These are phyloP conservation scores for Jasminum sambac DNA, from an alignment of 257 asterid genomes.

Conservation along the genomic window DNA sequence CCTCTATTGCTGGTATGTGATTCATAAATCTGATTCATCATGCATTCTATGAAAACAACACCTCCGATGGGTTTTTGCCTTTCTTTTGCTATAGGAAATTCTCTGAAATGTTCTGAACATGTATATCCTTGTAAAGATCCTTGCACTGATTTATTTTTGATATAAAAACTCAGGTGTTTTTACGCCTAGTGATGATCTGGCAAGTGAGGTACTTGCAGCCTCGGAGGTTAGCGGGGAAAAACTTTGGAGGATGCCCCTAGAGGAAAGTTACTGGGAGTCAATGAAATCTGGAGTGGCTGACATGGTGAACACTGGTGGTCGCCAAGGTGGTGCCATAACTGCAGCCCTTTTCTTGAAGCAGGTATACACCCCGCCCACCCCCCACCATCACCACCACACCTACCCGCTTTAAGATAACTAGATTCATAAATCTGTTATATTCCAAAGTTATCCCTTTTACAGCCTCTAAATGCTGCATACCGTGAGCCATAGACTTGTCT, in stretches of 20 bases:
- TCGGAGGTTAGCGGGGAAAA: conserved; percentile 85
- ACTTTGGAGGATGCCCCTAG: conserved; percentile 95
- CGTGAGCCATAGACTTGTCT: not conserved
- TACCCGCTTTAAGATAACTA: not conserved
- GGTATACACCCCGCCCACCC: conserved; percentile 36
- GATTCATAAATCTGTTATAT: not conserved
- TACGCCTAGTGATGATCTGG: conserved; percentile 84
- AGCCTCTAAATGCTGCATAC: not conserved
- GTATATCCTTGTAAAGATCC: not conserved
- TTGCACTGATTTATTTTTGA: not conserved
- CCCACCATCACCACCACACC: not conserved
- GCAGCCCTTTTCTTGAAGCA: conserved; percentile 99
- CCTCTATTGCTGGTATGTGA: conserved; percentile 79
- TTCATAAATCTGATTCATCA: not conserved
- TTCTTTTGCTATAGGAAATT: not conserved
- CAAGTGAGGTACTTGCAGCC: conserved; percentile 78
- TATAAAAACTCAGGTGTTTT: conserved; percentile 61
- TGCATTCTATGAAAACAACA: not conserved
- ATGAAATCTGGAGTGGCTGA: conserved; percentile 98
- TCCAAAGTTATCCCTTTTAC: not conserved
- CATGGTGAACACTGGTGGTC: conserved; percentile 94
- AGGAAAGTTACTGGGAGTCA: conserved; percentile 92
- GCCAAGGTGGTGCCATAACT: conserved; percentile 89
- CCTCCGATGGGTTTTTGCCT: not conserved
- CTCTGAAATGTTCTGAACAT: not conserved